Percentiles rank a stretch among this genome's conserved stretches.
Conservation (phyloP, 2,329 filamentous ascomycete genomes). For the Nectriaceae sp. region DNA sequence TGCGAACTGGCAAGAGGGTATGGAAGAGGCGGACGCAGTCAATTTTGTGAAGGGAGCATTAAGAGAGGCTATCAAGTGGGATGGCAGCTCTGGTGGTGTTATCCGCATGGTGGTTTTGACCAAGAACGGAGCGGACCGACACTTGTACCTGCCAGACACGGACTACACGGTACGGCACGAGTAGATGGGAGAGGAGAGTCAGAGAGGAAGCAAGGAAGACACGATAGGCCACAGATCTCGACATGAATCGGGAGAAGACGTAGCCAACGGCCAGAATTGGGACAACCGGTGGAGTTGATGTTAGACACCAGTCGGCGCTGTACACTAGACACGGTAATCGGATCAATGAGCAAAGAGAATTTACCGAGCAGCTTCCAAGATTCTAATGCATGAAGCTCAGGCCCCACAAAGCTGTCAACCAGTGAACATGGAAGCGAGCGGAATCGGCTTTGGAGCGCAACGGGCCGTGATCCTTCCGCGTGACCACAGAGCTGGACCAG, state of each 20-base stretch:
- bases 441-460: not conserved
- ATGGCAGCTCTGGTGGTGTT: constrained; percentile 96
- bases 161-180: constrained; percentile 76
- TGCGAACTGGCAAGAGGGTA: constrained; percentile 90
- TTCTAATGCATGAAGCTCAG: not conserved
- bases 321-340: constrained; percentile 33
- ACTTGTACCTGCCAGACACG: constrained; percentile 93
- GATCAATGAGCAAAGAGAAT: constrained; percentile 25
- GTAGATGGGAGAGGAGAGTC: constrained; percentile 37
- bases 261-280: constrained; percentile 6
- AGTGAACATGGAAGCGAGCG: no score
- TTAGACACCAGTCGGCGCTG: constrained; percentile 27
- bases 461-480: not conserved
- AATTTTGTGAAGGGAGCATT: constrained; percentile 90
- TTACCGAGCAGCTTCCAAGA: constrained; percentile 12
- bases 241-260: constrained; percentile 14
- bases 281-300: constrained; percentile 12
- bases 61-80: constrained; percentile 97
- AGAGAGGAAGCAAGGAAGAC: constrained; percentile 18
- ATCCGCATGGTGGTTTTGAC: constrained; percentile 98
- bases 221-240: constrained; percentile 15
- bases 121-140: constrained; percentile 82
- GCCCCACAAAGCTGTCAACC: not conserved
- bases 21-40: constrained; percentile 90
- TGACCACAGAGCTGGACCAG: not conserved